Percentiles rank a stretch among this genome's conserved stretches.
Conservation (phyloP, 179 eudicot species). For the Spergularia azorica region DNA sequence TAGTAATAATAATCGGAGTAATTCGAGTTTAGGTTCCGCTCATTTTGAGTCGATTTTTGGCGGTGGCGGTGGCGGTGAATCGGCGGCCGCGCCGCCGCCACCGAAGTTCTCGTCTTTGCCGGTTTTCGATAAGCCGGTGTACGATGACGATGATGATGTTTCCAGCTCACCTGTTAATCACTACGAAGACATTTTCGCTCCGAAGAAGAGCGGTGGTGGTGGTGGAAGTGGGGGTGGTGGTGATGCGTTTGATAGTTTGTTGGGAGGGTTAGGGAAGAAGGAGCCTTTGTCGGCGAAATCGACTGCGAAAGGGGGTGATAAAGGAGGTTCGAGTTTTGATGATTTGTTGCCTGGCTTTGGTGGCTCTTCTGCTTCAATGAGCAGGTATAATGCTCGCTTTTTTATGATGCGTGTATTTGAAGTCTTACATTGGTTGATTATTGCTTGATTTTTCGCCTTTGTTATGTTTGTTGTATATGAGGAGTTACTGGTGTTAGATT, state of each 20-base stretch:
- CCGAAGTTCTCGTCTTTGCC: slow-evolving; percentile 47
- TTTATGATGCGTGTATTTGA: neutral
- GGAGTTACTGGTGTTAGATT: neutral
- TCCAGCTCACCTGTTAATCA: slow-evolving; percentile 30
- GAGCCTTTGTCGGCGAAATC: slow-evolving; percentile 15
- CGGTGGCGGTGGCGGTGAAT: slow-evolving; percentile 20
- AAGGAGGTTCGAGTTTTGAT: slow-evolving; percentile 44
- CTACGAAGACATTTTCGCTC: slow-evolving; percentile 44
- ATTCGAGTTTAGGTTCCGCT: slow-evolving; percentile 4
- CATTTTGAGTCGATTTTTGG: slow-evolving; percentile 64
- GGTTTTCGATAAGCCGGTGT: slow-evolving; percentile 76
- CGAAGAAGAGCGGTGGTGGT: slow-evolving; percentile 21
- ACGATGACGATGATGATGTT: slow-evolving; percentile 54
- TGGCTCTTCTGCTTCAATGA: slow-evolving; percentile 30
- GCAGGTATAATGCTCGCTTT: slow-evolving; percentile 47
- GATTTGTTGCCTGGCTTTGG: slow-evolving; percentile 77
- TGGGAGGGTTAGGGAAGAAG: slow-evolving; percentile 54
- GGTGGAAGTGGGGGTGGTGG: slow-evolving; percentile 1
- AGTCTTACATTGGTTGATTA: neutral
- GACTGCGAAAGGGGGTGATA: slow-evolving; percentile 28
- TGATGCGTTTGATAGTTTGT: slow-evolving; percentile 43
- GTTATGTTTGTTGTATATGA: neutral
- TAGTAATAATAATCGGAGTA: neutral
- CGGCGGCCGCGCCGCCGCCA: slow-evolving; percentile 28
- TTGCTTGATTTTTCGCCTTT: neutral